Percentiles rank a stretch among this genome's conserved stretches.
These are phyloP conservation scores for Sporothrix globosa DNA, from an alignment of 2,329 filamentous ascomycete species.

Conservation along the genomic window DNA sequence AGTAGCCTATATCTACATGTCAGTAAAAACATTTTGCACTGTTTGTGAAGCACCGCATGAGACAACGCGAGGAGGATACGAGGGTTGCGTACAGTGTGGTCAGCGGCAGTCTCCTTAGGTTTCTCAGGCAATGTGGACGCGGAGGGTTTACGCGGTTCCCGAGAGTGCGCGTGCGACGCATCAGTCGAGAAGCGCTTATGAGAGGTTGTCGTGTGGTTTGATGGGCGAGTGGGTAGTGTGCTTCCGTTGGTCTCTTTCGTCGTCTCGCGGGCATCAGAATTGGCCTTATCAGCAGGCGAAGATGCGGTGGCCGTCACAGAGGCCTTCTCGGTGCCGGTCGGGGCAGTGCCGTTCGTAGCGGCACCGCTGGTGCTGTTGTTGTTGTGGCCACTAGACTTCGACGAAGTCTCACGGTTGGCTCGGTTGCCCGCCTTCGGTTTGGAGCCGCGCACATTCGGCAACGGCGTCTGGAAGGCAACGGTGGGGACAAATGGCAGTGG, in stretches of 20 bases:
- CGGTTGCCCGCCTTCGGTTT: slow-evolving; percentile 57
- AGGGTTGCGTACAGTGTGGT: slow-evolving; percentile 46
- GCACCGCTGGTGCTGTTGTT: background rate
- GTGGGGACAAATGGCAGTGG: slow-evolving; percentile 79
- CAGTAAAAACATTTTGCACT: background rate
- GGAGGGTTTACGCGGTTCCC: slow-evolving; percentile 54
- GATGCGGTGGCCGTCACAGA: slow-evolving; percentile 27
- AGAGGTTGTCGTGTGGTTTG: slow-evolving; percentile 44
- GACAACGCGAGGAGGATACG: background rate
- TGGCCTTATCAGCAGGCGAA: slow-evolving; percentile 45
- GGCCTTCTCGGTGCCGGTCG: slow-evolving; percentile 35
- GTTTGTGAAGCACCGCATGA: background rate
- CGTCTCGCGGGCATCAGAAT: slow-evolving; percentile 42
- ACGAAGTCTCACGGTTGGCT: slow-evolving; percentile 46
- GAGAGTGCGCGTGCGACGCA: slow-evolving; percentile 42
- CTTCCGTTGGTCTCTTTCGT: slow-evolving; percentile 44
- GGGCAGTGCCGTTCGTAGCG: slow-evolving; percentile 33
- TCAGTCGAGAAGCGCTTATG: slow-evolving; percentile 54
- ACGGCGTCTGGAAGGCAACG: slow-evolving; percentile 82
- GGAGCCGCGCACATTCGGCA: slow-evolving; percentile 58
- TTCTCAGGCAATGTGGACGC: slow-evolving; percentile 45
- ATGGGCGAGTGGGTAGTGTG: slow-evolving; percentile 42
- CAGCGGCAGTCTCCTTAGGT: slow-evolving; percentile 46
- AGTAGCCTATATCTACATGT: background rate
- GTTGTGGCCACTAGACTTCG: slow-evolving; percentile 38